Conservation (phyloP, 2,329 filamentous ascomycete genomes). For the Trichophaea hybrida region DNA sequence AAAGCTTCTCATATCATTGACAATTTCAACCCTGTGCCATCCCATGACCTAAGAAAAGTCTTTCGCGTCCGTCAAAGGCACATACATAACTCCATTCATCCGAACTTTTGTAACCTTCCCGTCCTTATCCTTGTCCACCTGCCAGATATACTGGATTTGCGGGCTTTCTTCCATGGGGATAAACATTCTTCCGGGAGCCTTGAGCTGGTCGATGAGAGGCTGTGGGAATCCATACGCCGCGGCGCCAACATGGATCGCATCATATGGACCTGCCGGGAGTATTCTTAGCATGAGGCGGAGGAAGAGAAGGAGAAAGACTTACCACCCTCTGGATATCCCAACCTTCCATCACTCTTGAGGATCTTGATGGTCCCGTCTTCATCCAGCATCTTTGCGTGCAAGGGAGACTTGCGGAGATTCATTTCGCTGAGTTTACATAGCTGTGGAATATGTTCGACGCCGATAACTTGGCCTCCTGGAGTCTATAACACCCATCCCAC, state of each 20-base stretch:
- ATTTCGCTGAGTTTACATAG: constrained; percentile 47
- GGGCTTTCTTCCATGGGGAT: constrained; percentile 45
- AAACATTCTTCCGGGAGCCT: constrained; percentile 64
- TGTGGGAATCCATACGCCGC: constrained; percentile 61
- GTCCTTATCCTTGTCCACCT: constrained; percentile 54
- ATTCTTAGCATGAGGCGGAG: neutral
- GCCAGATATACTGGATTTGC: constrained; percentile 53
- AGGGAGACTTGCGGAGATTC: constrained; percentile 51
- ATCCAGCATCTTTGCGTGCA: constrained; percentile 44
- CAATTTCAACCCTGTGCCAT: too few species aligned
- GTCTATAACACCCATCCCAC: neutral
- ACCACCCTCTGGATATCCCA: constrained; percentile 30
- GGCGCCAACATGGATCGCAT: constrained; percentile 91
- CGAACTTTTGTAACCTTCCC: constrained; percentile 48
- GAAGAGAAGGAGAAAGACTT: neutral
- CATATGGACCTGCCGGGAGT: constrained; percentile 46
- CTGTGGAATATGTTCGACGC: constrained; percentile 57
- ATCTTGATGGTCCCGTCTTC: constrained; percentile 49
- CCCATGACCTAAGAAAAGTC: neutral
- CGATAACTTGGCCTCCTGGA: constrained; percentile 43
- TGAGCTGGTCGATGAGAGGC: constrained; percentile 61
- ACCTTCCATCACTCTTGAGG: constrained; percentile 42
- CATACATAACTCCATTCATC: constrained; percentile 60
- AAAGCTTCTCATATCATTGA: too few species aligned
- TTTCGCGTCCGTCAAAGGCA: constrained; percentile 51